Conservation (phyloP, 78 protist species). For the Dictyostelium intermedium region DNA sequence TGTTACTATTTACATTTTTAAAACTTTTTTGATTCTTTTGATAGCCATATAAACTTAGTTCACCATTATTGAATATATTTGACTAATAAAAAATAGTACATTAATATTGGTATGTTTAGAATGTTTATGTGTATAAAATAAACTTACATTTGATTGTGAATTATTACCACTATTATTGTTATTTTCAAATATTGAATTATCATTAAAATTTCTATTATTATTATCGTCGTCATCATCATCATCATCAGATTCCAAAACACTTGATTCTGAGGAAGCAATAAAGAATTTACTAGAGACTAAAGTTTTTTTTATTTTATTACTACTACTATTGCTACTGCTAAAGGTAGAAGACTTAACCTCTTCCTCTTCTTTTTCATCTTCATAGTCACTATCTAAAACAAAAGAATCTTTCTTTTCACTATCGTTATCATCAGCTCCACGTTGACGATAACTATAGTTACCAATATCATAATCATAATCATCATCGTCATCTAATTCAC, state of each 20-base stretch:
- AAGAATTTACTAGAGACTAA: neutral
- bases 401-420: neutral
- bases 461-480: neutral
- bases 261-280: neutral
- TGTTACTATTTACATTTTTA: neutral
- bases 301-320: neutral
- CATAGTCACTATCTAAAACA: conserved; percentile 28
- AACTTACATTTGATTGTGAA: neutral
- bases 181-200: neutral
- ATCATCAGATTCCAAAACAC: neutral
- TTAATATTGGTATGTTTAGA: neutral
- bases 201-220: neutral
- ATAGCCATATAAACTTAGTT: neutral
- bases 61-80: neutral
- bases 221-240: neutral
- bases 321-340: neutral
- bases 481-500: neutral
- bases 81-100: neutral
- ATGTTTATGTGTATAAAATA: too few relatives aligned
- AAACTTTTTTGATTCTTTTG: neutral
- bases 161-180: neutral
- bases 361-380: conserved; percentile 7
- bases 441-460: neutral
- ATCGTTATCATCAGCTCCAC: neutral
- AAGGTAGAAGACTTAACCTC: neutral